These are phyloP conservation scores for Candida methanosorbosa DNA, from an alignment of 805 yeast genomes.

Conservation along the genomic window DNA sequence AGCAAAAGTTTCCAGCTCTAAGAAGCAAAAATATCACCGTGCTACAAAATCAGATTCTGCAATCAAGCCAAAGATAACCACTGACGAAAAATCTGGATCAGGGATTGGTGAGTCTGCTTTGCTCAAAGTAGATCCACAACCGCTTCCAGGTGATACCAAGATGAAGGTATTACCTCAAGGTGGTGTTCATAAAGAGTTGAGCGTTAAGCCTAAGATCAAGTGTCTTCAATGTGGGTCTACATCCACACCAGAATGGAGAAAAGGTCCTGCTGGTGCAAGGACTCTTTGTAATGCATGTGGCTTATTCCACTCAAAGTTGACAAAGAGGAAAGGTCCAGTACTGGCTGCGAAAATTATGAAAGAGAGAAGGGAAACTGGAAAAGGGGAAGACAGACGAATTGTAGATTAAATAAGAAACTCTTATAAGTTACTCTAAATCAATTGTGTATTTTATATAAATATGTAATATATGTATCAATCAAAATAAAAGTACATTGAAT, in stretches of 20 bases:
- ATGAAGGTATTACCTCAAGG: no score
- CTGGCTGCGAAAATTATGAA: slow-evolving; percentile 31
- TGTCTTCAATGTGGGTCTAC: slow-evolving; percentile 68
- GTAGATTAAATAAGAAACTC: no score
- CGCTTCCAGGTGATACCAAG: no score
- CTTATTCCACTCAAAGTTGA: slow-evolving; percentile 55
- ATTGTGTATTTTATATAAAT: no score
- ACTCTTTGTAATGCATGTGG: slow-evolving; percentile 94
- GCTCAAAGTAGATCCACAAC: slow-evolving; percentile 22
- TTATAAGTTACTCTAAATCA: no score
- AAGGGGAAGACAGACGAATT: neutral
- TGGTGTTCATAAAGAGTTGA: slow-evolving; percentile 25
- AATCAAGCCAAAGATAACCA: no score
- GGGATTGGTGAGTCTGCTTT: slow-evolving; percentile 19
- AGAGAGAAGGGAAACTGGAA: slow-evolving; percentile 1
- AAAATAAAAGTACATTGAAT: no score
- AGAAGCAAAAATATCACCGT: no score
- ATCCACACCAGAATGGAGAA: slow-evolving; percentile 88
- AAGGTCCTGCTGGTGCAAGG: slow-evolving; percentile 78
- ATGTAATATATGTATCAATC: no score
- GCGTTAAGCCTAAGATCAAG: slow-evolving; percentile 19
- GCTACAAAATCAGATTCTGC: no score
- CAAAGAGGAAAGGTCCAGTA: slow-evolving; percentile 35
- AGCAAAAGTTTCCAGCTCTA: no score
- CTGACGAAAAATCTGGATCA: no score